Evolutionary conservation across 306 rosid species (phyloP).

Genomic region (Medicago ruthenica): DNA sequence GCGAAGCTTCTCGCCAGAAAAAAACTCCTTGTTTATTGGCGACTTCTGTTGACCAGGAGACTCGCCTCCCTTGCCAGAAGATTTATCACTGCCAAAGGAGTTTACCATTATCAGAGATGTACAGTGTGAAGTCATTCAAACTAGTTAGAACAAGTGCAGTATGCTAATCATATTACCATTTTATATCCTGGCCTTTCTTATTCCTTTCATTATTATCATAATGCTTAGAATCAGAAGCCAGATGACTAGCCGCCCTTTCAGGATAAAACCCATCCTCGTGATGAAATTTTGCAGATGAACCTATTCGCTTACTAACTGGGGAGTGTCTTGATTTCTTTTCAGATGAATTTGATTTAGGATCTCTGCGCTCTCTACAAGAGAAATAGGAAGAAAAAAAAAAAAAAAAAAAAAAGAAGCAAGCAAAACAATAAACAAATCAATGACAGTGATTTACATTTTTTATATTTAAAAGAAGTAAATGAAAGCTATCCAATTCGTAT

Average conservation of each 20-base stretch:
- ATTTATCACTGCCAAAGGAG: conserved; percentile 59
- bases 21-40: conserved; percentile 49
- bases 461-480: conserved; percentile 15
- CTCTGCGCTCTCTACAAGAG: conserved; percentile 55
- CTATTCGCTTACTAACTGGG: conserved; percentile 53
- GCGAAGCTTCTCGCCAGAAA: conserved; percentile 54
- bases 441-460: conserved; percentile 13
- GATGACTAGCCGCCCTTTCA: conserved; percentile 50
- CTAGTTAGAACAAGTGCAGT: conserved; percentile 34
- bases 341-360: conserved; percentile 51
- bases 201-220: conserved; percentile 47
- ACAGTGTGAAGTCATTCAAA: conserved; percentile 23
- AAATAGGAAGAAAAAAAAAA: neutral
- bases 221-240: conserved; percentile 44
- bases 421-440: conserved; percentile 29
- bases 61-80: conserved; percentile 50
- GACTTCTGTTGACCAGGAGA: conserved; percentile 54
- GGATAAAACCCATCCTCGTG: conserved; percentile 53
- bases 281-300: conserved; percentile 51
- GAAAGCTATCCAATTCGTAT: conserved; percentile 24
- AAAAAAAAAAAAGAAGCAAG: conserved; percentile 15
- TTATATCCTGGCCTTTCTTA: conserved; percentile 54
- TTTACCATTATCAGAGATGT: conserved; percentile 43
- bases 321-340: conserved; percentile 52
- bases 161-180: conserved; percentile 51